phyloP scores from a whole-genome alignment of 495 filamentous ascomycete species.

The Darksidea phi region DNA sequence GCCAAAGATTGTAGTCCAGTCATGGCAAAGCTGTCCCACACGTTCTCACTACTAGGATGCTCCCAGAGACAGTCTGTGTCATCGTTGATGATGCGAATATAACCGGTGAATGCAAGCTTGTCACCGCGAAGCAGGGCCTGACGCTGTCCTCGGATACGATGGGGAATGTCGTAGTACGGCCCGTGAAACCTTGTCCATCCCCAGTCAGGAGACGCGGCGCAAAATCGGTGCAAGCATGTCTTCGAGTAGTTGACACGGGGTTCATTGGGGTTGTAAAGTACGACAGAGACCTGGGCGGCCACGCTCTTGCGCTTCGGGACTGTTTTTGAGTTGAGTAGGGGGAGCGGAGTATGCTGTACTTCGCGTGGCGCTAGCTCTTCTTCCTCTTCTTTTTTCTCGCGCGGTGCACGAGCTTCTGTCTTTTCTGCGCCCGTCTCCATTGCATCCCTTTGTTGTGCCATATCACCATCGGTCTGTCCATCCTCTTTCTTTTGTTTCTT shows the following conservation, averaged over 20 bases:
- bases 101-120: constrained; percentile 62
- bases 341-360: constrained; percentile 37
- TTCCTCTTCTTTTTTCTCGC: not conserved
- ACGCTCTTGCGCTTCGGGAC: constrained; percentile 40
- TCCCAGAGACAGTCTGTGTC: constrained; percentile 64
- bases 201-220: constrained; percentile 60
- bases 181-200: constrained; percentile 67
- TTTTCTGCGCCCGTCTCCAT: not conserved
- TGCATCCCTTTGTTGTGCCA: not conserved
- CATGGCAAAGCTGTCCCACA: constrained; percentile 51
- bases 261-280: constrained; percentile 66
- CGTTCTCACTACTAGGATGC: constrained; percentile 45
- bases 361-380: not conserved
- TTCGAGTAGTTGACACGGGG: constrained; percentile 60
- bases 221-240: constrained; percentile 60
- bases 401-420: not conserved
- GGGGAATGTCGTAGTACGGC: constrained; percentile 59
- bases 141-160: constrained; percentile 57
- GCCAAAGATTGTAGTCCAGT: constrained; percentile 60
- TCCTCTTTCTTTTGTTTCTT: constrained; percentile 18
- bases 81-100: constrained; percentile 63
- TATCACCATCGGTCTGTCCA: not conserved
- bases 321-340: constrained; percentile 29
- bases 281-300: constrained; percentile 61
- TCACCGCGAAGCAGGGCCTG: constrained; percentile 63